Evolutionary conservation across 192 early-diverging fungal species (phyloP).

Genomic region (Coemansia interrupta): DNA sequence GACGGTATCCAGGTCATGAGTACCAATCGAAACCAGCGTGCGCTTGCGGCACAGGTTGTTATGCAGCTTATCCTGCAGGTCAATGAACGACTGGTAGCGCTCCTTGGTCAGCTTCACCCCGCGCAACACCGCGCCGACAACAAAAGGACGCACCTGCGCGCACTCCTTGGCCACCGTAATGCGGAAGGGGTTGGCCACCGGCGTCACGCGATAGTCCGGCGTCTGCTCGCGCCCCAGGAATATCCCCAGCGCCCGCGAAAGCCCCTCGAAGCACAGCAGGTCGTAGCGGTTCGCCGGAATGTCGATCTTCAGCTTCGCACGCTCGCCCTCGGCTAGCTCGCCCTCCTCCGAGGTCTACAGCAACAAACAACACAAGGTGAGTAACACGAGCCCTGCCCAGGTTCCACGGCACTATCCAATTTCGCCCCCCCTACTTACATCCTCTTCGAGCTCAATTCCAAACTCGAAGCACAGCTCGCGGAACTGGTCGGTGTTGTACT

Average conservation of each 20-base stretch:
- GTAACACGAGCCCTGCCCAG: too few species aligned
- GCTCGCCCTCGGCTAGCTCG: constrained; percentile 52
- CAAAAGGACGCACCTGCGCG: constrained; percentile 72
- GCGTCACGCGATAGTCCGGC: constrained; percentile 28
- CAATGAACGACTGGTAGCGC: constrained; percentile 93
- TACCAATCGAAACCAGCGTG: constrained; percentile 93
- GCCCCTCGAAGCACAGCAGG: constrained; percentile 94
- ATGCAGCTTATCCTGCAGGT: constrained; percentile 98
- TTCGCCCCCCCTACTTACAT: constrained; percentile 73
- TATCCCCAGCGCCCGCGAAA: constrained; percentile 80
- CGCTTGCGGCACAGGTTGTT: constrained; percentile 94
- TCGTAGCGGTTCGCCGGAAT: constrained; percentile 99
- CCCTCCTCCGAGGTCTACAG: constrained; percentile 36
- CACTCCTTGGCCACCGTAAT: constrained; percentile 61
- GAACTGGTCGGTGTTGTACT: constrained; percentile 79
- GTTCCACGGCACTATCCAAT: constrained; percentile 58
- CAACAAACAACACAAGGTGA: not conserved
- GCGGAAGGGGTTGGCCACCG: constrained; percentile 25
- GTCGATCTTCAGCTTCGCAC: constrained; percentile 89
- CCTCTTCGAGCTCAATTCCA: constrained; percentile 98
- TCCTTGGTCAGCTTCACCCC: constrained; percentile 76
- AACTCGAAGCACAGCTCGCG: constrained; percentile 98
- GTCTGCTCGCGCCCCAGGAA: constrained; percentile 68
- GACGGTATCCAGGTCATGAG: constrained; percentile 95
- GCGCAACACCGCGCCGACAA: constrained; percentile 89